Evolutionary conservation across 2,329 filamentous ascomycete genomes (phyloP).

Genomic region (Aspergillus udagawae): DNA sequence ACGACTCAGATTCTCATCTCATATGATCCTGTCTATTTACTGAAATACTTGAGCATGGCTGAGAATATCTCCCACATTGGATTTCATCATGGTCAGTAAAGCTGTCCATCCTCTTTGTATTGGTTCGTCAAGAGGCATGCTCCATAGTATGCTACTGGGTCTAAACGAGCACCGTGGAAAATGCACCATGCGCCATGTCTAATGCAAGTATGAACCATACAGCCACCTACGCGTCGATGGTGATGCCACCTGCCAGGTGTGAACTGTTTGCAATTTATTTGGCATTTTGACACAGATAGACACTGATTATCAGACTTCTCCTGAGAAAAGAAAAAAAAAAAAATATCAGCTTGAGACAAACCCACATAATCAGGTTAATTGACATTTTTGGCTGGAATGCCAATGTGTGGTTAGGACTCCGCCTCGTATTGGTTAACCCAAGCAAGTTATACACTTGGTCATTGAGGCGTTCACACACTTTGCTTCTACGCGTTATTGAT

Average conservation of each 20-base stretch:
- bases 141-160: too few species aligned
- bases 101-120: too few species aligned
- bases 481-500: neutral
- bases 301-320: neutral
- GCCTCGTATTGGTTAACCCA: neutral
- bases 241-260: neutral
- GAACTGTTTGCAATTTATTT: neutral
- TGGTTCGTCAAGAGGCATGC: neutral
- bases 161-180: too few species aligned
- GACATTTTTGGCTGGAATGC: neutral
- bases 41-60: neutral
- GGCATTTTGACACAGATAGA: neutral
- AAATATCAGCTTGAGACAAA: neutral
- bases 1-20: neutral
- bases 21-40: neutral
- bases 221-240: too few species aligned
- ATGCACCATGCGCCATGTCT: too few species aligned
- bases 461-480: neutral
- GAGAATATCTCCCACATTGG: neutral
- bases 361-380: neutral
- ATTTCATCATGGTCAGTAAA: too few species aligned
- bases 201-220: too few species aligned
- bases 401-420: neutral
- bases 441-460: neutral
- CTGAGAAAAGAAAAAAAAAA: neutral